Base-by-base conservation (phyloP, 2,329 filamentous ascomycete species). In the Exserohilum rostratum region DNA sequence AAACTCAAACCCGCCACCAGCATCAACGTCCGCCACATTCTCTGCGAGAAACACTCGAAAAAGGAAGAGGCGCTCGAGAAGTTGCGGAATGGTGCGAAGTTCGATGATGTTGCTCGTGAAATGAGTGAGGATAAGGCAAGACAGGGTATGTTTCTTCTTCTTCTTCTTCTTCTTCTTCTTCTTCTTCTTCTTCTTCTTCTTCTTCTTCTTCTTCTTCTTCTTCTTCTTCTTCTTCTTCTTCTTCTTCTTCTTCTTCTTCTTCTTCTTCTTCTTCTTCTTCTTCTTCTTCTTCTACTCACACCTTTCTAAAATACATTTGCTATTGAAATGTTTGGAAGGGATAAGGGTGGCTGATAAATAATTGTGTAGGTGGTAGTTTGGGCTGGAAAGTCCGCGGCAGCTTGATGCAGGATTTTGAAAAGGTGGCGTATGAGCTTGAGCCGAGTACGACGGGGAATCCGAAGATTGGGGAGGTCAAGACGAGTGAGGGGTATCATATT, bases 51-150 rank as follows among this genome's bases (percentile, higher is more conserved):
- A 70, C 86, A 91, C 70, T 77, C 80, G n/a, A 90, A 87, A 74
- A 92, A 91, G 70, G 89, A 91, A 69, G 87, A 91, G 70, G 90
- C 90, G 0, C 72, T 91, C 13, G 83, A 82, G 52, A 88, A 90
- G 76, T 75, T 93, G 46, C 82, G 81, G 34, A 84, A 80, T 3
- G 88, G 89, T 1, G 81, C 80, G 46, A 90, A 88, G 65, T 93
- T 92, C 67, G 89, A 91, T 64, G 86, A 89, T 43, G 88, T 92
- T 5, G 90, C 90, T 9, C 79, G 84, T 48, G 84, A 87, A 62
- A 90, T 85, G 68, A 90, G 87, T 0, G 90, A 92, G 75, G 90
- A 93, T 73, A 92, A 93, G 77, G 88, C 89, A 4, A 80, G 86
- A 57, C 82, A 85, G 74, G 75, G 62, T 64, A 47, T 1, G 56